Evolutionary conservation across 108 stramenopile species (phyloP).

Genomic region (Schizochytrium sp.): DNA sequence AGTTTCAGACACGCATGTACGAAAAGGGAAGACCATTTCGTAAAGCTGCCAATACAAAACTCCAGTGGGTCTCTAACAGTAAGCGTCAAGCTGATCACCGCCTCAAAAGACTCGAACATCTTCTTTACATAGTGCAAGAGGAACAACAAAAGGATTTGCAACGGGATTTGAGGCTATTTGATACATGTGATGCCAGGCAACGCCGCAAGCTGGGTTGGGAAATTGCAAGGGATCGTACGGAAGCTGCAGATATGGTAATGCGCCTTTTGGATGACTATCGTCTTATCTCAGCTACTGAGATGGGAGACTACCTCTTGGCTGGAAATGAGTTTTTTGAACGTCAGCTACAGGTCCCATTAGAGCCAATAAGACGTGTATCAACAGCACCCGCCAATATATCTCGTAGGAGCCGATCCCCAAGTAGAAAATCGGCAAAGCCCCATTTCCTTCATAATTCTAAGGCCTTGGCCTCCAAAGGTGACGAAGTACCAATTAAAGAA

Average conservation of each 20-base stretch:
- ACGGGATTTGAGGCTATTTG: not conserved
- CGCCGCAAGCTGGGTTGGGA: not conserved
- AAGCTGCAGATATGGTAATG: constrained; percentile 64
- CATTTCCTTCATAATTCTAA: too few relatives aligned
- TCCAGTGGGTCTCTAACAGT: not conserved
- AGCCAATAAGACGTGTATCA: not conserved
- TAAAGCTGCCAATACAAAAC: not conserved
- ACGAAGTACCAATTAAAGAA: too few relatives aligned
- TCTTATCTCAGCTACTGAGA: constrained; percentile 36
- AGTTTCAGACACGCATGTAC: not conserved
- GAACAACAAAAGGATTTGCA: not conserved
- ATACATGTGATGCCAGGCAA: not conserved
- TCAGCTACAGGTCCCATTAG: not conserved
- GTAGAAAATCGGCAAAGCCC: too few relatives aligned
- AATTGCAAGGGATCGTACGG: constrained; percentile 55
- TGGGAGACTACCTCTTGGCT: constrained; percentile 37
- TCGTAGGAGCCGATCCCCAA: too few relatives aligned
- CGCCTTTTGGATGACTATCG: constrained; percentile 58
- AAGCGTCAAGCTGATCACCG: not conserved
- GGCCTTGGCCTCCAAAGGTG: too few relatives aligned
- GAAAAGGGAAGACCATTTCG: not conserved
- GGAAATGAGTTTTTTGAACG: constrained; percentile 32
- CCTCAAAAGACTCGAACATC: constrained; percentile 34
- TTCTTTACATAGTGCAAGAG: not conserved
- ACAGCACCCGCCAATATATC: too few relatives aligned